Evolutionary conservation across 768 basidiomycete genomes (phyloP).

Genomic region (Leccinum variicolor): DNA sequence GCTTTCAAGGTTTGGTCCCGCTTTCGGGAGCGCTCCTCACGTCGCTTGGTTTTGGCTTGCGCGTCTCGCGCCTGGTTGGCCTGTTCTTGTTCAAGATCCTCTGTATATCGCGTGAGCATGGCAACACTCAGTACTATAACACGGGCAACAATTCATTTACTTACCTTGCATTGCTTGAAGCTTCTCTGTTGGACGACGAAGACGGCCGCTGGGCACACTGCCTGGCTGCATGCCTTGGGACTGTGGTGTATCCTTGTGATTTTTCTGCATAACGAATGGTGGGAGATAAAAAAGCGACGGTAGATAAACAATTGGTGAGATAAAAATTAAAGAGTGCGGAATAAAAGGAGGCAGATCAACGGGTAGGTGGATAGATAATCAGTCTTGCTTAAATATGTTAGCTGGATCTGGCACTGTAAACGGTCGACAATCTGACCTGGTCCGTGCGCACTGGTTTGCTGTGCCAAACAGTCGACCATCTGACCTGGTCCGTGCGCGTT

Average conservation of each 20-base stretch:
- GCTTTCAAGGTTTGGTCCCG: background rate
- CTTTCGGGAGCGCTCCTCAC: background rate
- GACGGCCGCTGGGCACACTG: background rate
- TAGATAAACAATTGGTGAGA: no score
- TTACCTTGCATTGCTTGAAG: background rate
- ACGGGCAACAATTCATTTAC: background rate
- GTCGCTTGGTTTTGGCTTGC: background rate
- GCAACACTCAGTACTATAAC: no score
- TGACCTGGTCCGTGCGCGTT: no score
- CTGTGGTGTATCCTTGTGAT: background rate
- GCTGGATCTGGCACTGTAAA: no score
- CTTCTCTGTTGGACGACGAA: background rate
- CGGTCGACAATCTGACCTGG: no score
- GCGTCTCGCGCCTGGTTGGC: background rate
- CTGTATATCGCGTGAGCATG: background rate
- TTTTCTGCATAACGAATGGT: background rate
- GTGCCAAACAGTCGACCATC: no score
- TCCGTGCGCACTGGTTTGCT: no score
- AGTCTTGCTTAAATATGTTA: no score
- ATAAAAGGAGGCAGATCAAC: no score
- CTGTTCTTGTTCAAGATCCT: background rate
- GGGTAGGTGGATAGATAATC: no score
- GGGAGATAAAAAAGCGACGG: background rate
- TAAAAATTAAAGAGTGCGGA: no score
- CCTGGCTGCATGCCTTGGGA: background rate